Percentiles rank a stretch among this genome's conserved stretches.
phyloP scores from a whole-genome alignment of 371 early-diverging fungal species.

The Circinella umbellata region DNA sequence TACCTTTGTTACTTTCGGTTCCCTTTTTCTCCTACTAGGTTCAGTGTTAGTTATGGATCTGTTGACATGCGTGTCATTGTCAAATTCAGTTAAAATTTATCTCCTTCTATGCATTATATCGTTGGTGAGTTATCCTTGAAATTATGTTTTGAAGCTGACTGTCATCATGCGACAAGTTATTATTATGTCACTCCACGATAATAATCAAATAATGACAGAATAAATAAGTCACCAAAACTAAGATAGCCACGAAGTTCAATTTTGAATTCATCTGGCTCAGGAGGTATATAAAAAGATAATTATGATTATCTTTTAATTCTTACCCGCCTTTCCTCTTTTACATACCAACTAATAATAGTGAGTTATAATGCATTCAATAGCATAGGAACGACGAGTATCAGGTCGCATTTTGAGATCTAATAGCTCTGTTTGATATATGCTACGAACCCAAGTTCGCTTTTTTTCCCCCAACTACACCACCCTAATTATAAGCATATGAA shows the following conservation, averaged over 20 bases:
- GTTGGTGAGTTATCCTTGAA: background rate
- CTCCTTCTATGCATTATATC: background rate
- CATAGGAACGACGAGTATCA: too few relatives aligned
- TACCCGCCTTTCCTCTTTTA: background rate
- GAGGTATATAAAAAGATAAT: background rate
- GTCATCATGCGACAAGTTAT: background rate
- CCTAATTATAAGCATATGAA: too few relatives aligned
- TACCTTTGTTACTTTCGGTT: too few relatives aligned
- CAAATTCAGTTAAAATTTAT: background rate
- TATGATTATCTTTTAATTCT: background rate
- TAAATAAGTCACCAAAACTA: background rate
- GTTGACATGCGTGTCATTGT: constrained; percentile 11
- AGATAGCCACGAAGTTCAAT: background rate
- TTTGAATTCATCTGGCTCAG: background rate
- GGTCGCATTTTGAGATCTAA: too few relatives aligned
- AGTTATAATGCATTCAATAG: too few relatives aligned
- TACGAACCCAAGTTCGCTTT: too few relatives aligned
- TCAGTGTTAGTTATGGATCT: background rate
- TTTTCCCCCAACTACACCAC: too few relatives aligned
- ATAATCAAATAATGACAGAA: background rate
- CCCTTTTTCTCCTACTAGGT: background rate
- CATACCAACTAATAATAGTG: too few relatives aligned
- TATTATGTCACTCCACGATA: too few relatives aligned
- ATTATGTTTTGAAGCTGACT: background rate
- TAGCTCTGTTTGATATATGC: too few relatives aligned